Evolutionary conservation across 805 yeast genomes (phyloP), one percentile per base, ranked within the genome.

Genomic region (Scheffersomyces coipomensis): DNA sequence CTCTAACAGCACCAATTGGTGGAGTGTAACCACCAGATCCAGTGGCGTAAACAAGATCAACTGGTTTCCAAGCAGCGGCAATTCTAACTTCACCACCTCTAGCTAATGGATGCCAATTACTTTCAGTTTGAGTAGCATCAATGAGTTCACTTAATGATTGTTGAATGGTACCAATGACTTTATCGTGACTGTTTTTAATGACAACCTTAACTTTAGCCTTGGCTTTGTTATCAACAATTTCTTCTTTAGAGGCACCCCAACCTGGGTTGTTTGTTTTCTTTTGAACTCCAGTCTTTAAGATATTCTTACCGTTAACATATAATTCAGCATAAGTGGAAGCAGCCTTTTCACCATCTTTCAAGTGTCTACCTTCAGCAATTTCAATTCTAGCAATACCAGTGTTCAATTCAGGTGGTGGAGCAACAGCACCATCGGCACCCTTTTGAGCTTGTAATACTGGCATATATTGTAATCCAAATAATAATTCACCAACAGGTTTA

Each of bases 1-100:
- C 71, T 55, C 97, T 81, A 5, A 90, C 75, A 24, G 85, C 91
- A 58, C 99, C 99, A 57, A 91, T 83, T 35, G 99, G 99, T 42
- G 88, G 88, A n/a, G 88, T 79, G 66, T 89, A 91, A 37, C 91
- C 93, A 49, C 83, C 79, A 17, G 86, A 65, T 44, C 88, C 87
- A 29, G 80, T 63, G 13, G 84, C 85, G 37, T 81, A 79, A 17
- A 72, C 62, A 53, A 91, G 64, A 21, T 75, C 79, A 37, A 90
- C 96, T 7, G 98, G 91, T 62, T 84, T 88, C 97, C 97, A 93
- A 38, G 69, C 64, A 21, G 93, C 79, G 4, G 76, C 63, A 40
- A 93, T 58, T 48, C 81, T 78, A 29, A 87, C 71, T 50, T 85
- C 88, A 41, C 96, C 97, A 36, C 88, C 85, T 40, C 73, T 73